Evolutionary conservation across 2,329 filamentous ascomycete genomes (phyloP).

Genomic region (Sphaerostilbella broomeana): DNA sequence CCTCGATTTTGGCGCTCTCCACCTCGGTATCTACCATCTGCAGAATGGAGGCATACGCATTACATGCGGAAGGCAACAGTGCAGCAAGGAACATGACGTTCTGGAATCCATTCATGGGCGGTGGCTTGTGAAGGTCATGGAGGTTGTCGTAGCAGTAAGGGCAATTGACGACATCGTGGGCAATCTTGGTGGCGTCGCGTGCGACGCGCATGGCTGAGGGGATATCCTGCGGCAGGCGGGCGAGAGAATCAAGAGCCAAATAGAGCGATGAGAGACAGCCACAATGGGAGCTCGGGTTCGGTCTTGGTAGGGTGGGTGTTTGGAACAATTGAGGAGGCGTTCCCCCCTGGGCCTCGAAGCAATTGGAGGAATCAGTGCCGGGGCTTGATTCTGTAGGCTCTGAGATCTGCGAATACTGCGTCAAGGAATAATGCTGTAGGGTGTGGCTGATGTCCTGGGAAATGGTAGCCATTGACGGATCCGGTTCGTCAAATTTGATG

Average conservation of each 20-base stretch:
- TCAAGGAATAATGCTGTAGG: constrained; percentile 21
- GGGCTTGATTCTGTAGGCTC: constrained; percentile 17
- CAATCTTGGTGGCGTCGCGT: constrained; percentile 41
- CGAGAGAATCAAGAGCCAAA: constrained; percentile 44
- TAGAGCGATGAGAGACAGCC: constrained; percentile 45
- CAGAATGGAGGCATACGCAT: constrained; percentile 51
- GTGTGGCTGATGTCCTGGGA: constrained; percentile 26
- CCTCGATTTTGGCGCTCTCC: constrained; percentile 35
- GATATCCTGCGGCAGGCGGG: constrained; percentile 39
- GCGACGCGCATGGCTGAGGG: constrained; percentile 41
- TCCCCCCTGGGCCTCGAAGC: constrained; percentile 1
- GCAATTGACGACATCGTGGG: constrained; percentile 48
- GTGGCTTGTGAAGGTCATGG: constrained; percentile 27
- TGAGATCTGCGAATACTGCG: constrained; percentile 17
- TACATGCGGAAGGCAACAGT: constrained; percentile 50
- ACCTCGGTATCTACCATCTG: constrained; percentile 48
- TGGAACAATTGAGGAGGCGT: neutral
- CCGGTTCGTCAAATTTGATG: constrained; percentile 29
- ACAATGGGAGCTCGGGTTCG: constrained; percentile 32
- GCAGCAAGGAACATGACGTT: constrained; percentile 53
- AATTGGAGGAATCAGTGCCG: constrained; percentile 20
- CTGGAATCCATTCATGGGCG: constrained; percentile 47
- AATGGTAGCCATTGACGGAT: constrained; percentile 20
- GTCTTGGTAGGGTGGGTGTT: constrained; percentile 11
- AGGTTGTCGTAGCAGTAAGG: constrained; percentile 38